A percentile compares a stretch with the other conserved stretches of the same genome.
phyloP scores from a whole-genome alignment of 371 early-diverging fungal species.

The Mortierella sp. region DNA sequence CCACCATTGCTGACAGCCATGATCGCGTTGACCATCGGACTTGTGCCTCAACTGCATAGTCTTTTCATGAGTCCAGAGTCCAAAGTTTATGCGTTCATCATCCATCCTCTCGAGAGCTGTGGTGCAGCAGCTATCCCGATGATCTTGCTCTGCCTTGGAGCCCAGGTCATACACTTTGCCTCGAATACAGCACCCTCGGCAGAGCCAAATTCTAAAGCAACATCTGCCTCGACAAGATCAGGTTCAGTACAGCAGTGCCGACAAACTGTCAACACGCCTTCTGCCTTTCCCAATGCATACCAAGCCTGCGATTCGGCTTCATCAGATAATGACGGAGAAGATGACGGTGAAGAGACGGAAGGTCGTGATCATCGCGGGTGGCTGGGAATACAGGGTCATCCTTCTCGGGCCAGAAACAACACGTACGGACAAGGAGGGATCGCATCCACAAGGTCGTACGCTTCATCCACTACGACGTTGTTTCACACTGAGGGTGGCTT shows the following conservation, averaged over 20 bases:
- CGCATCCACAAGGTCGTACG: conserved; percentile 1
- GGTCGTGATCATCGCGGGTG: conserved; percentile 26
- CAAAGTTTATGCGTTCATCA: conserved; percentile 64
- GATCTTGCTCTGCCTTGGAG: conserved; percentile 74
- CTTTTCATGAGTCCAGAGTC: conserved; percentile 59
- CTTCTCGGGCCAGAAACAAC: not conserved
- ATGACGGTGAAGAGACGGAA: conserved; percentile 2
- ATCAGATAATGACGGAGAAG: conserved; percentile 19
- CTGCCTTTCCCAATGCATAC: conserved; percentile 21
- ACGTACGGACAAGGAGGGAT: conserved; percentile 4
- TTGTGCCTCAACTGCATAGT: conserved; percentile 29
- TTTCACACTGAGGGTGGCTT: not conserved
- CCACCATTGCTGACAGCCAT: conserved; percentile 46
- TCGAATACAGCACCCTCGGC: conserved; percentile 8
- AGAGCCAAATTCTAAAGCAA: not conserved
- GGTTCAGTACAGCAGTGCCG: conserved; percentile 12
- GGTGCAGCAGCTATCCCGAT: conserved; percentile 78
- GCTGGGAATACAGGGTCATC: conserved; percentile 6
- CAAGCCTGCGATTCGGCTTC: conserved; percentile 9
- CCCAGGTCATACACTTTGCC: conserved; percentile 62
- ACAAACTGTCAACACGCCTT: conserved; percentile 5
- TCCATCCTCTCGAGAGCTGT: conserved; percentile 71
- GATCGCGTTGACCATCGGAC: conserved; percentile 32
- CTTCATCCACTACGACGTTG: conserved; percentile 22
- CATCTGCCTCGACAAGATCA: conserved; percentile 1